A percentile compares a stretch with the other conserved stretches of the same genome.
These are phyloP conservation scores for Fraxinus nigra DNA, from an alignment of 305 asterid genomes.

Conservation along the genomic window DNA sequence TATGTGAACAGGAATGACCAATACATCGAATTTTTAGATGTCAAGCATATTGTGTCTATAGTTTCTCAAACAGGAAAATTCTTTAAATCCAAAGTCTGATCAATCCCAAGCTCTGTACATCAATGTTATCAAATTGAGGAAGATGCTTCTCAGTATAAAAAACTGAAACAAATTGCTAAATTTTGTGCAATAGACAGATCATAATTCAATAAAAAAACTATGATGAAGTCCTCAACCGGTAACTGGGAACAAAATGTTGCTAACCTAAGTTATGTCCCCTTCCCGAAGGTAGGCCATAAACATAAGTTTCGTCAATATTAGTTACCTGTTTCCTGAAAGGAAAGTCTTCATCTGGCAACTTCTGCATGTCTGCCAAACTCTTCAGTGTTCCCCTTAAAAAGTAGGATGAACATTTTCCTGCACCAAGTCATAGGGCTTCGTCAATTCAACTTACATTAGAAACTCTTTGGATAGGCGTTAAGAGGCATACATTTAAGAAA, in stretches of 20 bases:
- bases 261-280: not conserved
- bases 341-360: slow-evolving; percentile 76
- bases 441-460: slow-evolving; percentile 3
- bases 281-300: not conserved
- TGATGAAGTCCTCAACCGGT: not conserved
- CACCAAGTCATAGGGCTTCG: slow-evolving; percentile 20
- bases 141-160: not conserved
- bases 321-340: slow-evolving; percentile 76
- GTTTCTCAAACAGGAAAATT: not conserved
- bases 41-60: not conserved
- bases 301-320: not conserved
- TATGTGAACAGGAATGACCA: not conserved
- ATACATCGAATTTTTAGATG: not conserved
- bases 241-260: not conserved
- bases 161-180: not conserved
- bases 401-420: slow-evolving; percentile 64
- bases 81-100: not conserved
- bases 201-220: not conserved
- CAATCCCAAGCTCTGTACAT: not conserved
- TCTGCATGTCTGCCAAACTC: slow-evolving; percentile 72
- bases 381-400: slow-evolving; percentile 57
- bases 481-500: slow-evolving; percentile 10
- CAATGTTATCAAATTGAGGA: not conserved
- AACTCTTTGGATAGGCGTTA: slow-evolving; percentile 6
- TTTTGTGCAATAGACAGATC: not conserved